Conservation (phyloP, 371 early-diverging fungal species). For the Syncephalastrum racemosum region DNA sequence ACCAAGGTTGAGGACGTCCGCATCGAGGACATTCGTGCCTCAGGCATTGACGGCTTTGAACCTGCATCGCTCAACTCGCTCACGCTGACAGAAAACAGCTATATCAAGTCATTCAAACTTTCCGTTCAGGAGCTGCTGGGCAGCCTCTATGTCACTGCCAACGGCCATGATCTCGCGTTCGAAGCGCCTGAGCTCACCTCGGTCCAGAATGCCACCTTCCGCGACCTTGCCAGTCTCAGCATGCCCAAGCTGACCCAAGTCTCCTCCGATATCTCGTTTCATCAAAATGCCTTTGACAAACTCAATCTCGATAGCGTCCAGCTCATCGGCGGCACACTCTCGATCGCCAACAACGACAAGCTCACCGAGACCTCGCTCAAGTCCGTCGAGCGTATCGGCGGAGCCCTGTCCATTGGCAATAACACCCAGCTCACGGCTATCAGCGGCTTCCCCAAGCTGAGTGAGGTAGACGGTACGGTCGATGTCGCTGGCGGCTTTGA, state of each 20-base stretch:
- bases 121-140: slow-evolving; percentile 38
- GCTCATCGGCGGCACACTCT: slow-evolving; percentile 50
- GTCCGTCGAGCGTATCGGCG: slow-evolving; percentile 43
- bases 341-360: slow-evolving; percentile 52
- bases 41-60: slow-evolving; percentile 41
- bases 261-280: slow-evolving; percentile 47
- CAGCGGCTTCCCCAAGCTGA: slow-evolving; percentile 48
- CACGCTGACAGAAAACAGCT: slow-evolving; percentile 49
- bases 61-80: slow-evolving; percentile 35
- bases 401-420: slow-evolving; percentile 60
- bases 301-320: slow-evolving; percentile 40
- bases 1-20: slow-evolving; percentile 33
- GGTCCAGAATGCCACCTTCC: slow-evolving; percentile 38
- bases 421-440: slow-evolving; percentile 49
- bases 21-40: slow-evolving; percentile 50
- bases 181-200: slow-evolving; percentile 32
- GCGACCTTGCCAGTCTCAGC: slow-evolving; percentile 38
- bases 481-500: slow-evolving; percentile 55
- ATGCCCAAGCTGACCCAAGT: slow-evolving; percentile 36
- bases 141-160: slow-evolving; percentile 42
- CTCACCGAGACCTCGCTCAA: slow-evolving; percentile 51
- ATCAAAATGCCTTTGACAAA: slow-evolving; percentile 46
- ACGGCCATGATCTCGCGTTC: slow-evolving; percentile 33
- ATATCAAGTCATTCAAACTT: slow-evolving; percentile 49
- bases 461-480: slow-evolving; percentile 49